A percentile compares a stretch with the other conserved stretches of the same genome.
phyloP scores from a whole-genome alignment of 768 basidiomycete species.

The Kwoniella newhampshirensis region DNA sequence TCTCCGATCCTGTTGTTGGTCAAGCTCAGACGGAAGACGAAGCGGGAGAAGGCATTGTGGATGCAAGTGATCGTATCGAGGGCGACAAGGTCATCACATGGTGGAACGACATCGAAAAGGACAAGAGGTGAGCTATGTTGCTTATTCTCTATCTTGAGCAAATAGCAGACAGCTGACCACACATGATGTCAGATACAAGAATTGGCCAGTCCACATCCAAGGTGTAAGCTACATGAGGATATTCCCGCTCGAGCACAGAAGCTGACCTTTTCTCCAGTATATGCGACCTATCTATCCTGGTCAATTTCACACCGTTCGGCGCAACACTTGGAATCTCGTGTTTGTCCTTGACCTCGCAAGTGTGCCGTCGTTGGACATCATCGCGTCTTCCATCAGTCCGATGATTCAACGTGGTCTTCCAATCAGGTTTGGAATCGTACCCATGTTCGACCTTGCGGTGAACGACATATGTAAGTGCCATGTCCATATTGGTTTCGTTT shows the following conservation, averaged over 20 bases:
- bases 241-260: conserved; percentile 6
- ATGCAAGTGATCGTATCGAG: conserved; percentile 82
- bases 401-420: conserved; percentile 74
- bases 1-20: conserved; percentile 66
- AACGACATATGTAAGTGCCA: conserved; percentile 52
- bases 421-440: conserved; percentile 82
- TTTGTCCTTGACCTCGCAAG: conserved; percentile 77
- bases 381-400: conserved; percentile 64
- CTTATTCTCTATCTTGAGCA: neutral
- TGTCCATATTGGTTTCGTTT: neutral
- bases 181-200: conserved; percentile 53
- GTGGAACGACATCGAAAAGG: conserved; percentile 90
- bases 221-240: conserved; percentile 15
- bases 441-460: conserved; percentile 60
- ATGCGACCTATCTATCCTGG: conserved; percentile 78
- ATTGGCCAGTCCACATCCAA: conserved; percentile 27
- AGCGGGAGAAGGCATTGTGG: conserved; percentile 73
- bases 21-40: conserved; percentile 59
- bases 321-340: conserved; percentile 81
- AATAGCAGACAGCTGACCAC: conserved; percentile 1
- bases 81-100: conserved; percentile 72
- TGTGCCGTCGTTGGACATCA: conserved; percentile 62
- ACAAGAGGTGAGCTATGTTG: conserved; percentile 57
- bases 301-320: conserved; percentile 68
- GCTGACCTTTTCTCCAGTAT: conserved; percentile 57